phyloP scores from a whole-genome alignment of 202 grass and related monocot genomes.

The Thinopyrum obtusiflorum region DNA sequence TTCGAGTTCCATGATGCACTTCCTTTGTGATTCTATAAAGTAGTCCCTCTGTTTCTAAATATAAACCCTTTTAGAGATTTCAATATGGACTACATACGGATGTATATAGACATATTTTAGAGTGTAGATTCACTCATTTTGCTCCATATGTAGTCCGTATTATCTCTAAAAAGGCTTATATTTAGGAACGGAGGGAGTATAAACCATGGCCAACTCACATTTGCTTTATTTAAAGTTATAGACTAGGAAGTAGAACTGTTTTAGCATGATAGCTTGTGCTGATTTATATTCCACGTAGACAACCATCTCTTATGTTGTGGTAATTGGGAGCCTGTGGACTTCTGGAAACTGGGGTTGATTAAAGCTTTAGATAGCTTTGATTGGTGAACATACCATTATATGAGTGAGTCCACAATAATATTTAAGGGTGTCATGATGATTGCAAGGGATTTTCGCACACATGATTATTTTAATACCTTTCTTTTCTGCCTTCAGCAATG shows the following conservation, averaged over 20 bases:
- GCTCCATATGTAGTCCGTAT: no score
- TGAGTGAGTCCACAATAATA: not conserved
- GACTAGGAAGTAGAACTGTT: not conserved
- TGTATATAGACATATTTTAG: no score
- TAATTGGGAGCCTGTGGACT: not conserved
- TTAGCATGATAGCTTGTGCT: not conserved
- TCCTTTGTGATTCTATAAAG: not conserved
- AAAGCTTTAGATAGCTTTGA: not conserved
- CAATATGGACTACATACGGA: no score
- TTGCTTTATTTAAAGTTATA: not conserved
- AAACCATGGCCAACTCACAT: not conserved
- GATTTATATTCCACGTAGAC: not conserved
- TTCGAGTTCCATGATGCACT: not conserved
- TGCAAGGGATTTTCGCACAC: not conserved
- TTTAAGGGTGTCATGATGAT: not conserved
- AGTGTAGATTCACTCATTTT: no score
- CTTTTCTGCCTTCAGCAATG: not conserved
- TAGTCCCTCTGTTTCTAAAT: no score
- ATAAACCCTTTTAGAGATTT: no score
- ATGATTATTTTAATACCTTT: not conserved
- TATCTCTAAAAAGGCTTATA: no score
- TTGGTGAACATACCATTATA: not conserved
- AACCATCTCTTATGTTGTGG: not conserved
- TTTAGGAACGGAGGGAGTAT: no score
- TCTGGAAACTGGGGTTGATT: not conserved